phyloP scores from a whole-genome alignment of 192 early-diverging fungal genomes.

The Coemansia sp. region DNA sequence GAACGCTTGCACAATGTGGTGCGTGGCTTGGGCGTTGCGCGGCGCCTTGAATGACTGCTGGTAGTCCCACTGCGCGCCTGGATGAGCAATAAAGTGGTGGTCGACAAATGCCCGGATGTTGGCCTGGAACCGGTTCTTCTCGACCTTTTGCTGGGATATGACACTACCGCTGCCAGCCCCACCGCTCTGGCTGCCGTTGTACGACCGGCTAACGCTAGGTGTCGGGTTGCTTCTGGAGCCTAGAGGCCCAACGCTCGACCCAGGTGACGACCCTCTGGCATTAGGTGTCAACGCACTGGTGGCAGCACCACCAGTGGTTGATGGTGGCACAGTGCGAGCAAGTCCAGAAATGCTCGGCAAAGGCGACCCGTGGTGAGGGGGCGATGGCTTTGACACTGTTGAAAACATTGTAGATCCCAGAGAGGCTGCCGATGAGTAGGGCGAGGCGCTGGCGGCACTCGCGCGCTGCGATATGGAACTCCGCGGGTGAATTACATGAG shows the following conservation, averaged over 20 bases:
- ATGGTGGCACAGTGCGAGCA: neutral
- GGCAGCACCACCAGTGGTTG: slow-evolving; percentile 8
- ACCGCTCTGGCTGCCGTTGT: slow-evolving; percentile 6
- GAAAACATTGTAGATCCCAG: slow-evolving; percentile 19
- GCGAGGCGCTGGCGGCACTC: slow-evolving; percentile 11
- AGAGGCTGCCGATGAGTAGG: slow-evolving; percentile 17
- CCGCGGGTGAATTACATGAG: slow-evolving; percentile 2
- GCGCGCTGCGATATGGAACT: neutral
- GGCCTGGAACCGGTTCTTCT: slow-evolving; percentile 56
- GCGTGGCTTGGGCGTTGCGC: slow-evolving; percentile 50
- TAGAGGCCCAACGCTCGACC: slow-evolving; percentile 5
- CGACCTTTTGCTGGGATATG: slow-evolving; percentile 42
- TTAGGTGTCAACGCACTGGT: slow-evolving; percentile 18
- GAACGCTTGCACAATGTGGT: slow-evolving; percentile 45
- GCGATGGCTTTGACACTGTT: slow-evolving; percentile 26
- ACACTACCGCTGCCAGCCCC: neutral
- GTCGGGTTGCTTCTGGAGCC: slow-evolving; percentile 10
- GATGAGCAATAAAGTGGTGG: slow-evolving; percentile 35
- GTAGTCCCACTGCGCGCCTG: slow-evolving; percentile 49
- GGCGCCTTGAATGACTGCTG: slow-evolving; percentile 58
- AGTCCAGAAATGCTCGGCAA: slow-evolving; percentile 17
- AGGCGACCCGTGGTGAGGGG: slow-evolving; percentile 12
- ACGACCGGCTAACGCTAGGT: slow-evolving; percentile 11
- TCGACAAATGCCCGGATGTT: slow-evolving; percentile 56
- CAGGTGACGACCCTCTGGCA: slow-evolving; percentile 31